Conservation (phyloP, 352 stramenopile species). For the Pythium dissotocum region DNA sequence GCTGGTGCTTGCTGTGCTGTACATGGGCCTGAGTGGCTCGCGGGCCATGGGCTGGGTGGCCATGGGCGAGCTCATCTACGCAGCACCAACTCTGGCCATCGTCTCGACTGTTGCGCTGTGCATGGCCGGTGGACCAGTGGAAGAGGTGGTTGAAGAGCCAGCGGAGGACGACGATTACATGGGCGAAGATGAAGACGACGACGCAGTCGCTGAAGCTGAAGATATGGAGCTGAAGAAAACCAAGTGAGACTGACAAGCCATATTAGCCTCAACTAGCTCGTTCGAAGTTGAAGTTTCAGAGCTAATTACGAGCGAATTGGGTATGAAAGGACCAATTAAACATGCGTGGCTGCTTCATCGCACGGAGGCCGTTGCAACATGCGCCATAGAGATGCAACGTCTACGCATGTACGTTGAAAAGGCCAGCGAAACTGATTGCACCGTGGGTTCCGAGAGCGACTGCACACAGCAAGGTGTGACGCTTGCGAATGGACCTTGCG, state of each 20-base stretch:
- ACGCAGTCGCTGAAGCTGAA: neutral
- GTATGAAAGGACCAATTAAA: too few species aligned
- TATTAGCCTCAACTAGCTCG: neutral
- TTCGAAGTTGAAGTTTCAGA: neutral
- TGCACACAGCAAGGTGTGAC: too few species aligned
- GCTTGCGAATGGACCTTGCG: neutral
- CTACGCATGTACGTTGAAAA: neutral
- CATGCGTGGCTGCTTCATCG: too few species aligned
- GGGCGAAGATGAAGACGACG: slow-evolving; percentile 12
- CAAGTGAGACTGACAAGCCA: neutral
- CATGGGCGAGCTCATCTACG: slow-evolving; percentile 13
- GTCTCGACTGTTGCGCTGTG: slow-evolving; percentile 15
- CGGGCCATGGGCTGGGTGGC: slow-evolving; percentile 9
- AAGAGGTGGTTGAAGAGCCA: slow-evolving; percentile 6
- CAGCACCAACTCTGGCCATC: neutral
- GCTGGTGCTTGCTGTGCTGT: slow-evolving; percentile 12
- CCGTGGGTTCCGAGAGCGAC: neutral
- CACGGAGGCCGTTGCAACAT: neutral
- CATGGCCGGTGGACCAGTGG: slow-evolving; percentile 15
- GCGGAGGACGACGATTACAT: slow-evolving; percentile 17
- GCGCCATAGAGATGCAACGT: neutral
- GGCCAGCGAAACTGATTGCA: neutral
- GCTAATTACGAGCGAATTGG: neutral
- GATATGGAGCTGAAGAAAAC: slow-evolving; percentile 21
- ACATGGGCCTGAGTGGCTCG: slow-evolving; percentile 5